phyloP scores from a whole-genome alignment of 2,329 filamentous ascomycete species.

The Aspergillus persii region DNA sequence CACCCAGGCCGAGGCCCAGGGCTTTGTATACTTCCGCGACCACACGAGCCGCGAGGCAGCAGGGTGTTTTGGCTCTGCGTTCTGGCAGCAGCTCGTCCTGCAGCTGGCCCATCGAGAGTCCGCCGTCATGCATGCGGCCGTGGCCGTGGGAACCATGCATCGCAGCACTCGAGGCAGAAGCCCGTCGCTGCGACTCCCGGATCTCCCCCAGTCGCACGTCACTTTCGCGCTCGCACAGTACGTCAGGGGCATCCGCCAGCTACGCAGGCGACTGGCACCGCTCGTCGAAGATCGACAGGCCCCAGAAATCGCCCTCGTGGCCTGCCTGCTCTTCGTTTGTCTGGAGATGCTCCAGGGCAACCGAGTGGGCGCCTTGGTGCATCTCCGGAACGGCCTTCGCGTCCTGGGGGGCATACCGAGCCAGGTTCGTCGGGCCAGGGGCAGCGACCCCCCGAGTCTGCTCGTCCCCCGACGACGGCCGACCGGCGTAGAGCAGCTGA shows the following conservation, averaged over 20 bases:
- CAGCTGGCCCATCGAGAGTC: constrained; percentile 6
- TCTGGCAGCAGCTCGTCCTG: constrained; percentile 6
- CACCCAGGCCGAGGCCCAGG: constrained; percentile 27
- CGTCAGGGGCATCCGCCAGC: neutral
- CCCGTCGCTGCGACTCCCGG: neutral
- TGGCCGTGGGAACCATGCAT: constrained; percentile 7
- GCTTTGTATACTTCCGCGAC: constrained; percentile 9
- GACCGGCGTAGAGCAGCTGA: neutral
- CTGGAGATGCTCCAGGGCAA: constrained; percentile 36
- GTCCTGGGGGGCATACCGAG: neutral
- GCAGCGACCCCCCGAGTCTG: neutral
- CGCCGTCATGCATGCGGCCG: constrained; percentile 2
- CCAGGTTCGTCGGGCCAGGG: neutral
- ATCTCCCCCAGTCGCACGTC: neutral
- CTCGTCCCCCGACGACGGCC: neutral
- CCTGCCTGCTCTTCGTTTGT: constrained; percentile 38
- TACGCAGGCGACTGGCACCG: neutral
- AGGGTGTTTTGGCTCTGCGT: neutral
- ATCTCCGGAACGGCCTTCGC: constrained; percentile 4
- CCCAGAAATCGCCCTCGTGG: constrained; percentile 29
- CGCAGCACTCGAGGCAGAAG: neutral
- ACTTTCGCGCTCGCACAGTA: constrained; percentile 2
- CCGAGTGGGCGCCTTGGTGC: neutral
- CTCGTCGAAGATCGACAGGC: neutral
- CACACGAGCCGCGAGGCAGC: neutral